phyloP scores from a whole-genome alignment of 495 filamentous ascomycete genomes.

The Sabuloglossum arenarium region DNA sequence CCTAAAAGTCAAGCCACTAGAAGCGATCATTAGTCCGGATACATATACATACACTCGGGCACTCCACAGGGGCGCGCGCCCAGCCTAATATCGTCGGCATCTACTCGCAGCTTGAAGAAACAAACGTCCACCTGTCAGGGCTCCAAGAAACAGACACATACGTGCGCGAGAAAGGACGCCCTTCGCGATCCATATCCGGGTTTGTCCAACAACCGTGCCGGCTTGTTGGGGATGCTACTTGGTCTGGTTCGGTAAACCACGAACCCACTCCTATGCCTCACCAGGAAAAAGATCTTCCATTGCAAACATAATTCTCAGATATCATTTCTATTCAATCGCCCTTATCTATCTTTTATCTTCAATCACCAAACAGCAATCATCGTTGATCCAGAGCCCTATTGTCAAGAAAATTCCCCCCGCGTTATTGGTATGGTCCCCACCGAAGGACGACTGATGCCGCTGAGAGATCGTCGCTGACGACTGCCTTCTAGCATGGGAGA shows the following conservation, averaged over 20 bases:
- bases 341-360: not conserved
- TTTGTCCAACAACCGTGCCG: too few species aligned
- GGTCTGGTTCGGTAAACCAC: not conserved
- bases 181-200: too few species aligned
- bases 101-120: not conserved
- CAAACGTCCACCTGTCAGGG: not conserved
- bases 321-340: not conserved
- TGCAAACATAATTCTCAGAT: not conserved
- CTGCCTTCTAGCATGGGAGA: not conserved
- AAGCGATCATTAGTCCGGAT: conserved; percentile 1
- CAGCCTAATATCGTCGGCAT: not conserved
- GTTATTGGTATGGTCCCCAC: not conserved
- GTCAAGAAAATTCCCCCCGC: not conserved
- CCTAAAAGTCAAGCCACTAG: not conserved
- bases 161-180: too few species aligned
- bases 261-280: too few species aligned
- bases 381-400: not conserved
- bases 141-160: too few species aligned
- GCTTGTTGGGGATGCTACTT: too few species aligned
- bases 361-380: not conserved
- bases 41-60: not conserved
- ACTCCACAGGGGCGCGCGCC: not conserved
- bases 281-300: not conserved
- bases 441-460: not conserved
- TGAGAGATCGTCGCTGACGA: not conserved